A percentile compares a stretch with the other conserved stretches of the same genome.
These are phyloP conservation scores for Paxillus involutus DNA, from an alignment of 768 basidiomycete species.

Conservation along the genomic window DNA sequence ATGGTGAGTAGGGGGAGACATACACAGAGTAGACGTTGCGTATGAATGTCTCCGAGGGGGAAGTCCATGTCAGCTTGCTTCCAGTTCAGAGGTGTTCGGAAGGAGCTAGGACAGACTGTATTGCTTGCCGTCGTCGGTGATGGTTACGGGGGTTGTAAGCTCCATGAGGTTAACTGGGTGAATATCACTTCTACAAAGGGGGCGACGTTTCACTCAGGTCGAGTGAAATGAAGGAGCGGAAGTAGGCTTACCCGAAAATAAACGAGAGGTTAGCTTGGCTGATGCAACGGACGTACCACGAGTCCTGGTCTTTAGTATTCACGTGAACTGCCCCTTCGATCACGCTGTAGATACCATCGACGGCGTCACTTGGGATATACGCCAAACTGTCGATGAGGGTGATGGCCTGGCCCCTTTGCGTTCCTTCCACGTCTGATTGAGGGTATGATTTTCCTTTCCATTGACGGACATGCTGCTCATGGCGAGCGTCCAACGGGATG, in stretches of 20 bases:
- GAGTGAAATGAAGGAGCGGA: not conserved
- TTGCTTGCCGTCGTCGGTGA: too few relatives aligned
- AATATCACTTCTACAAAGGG: conserved; percentile 23
- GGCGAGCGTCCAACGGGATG: conserved; percentile 42
- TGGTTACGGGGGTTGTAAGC: too few relatives aligned
- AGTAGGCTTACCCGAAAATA: conserved; percentile 10
- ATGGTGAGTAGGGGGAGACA: too few relatives aligned
- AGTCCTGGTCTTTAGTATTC: conserved; percentile 23
- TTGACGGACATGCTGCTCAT: conserved; percentile 39
- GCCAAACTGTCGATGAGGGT: conserved; percentile 43
- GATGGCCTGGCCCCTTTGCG: conserved; percentile 31
- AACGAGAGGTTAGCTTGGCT: conserved; percentile 31
- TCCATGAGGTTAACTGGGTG: too few relatives aligned
- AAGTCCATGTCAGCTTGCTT: too few relatives aligned
- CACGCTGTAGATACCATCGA: conserved; percentile 39
- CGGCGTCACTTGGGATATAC: conserved; percentile 33
- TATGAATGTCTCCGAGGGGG: too few relatives aligned
- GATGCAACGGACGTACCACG: conserved; percentile 39
- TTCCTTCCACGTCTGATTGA: conserved; percentile 31
- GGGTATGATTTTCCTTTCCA: conserved; percentile 17
- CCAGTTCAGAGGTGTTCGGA: too few relatives aligned
- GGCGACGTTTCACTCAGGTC: not conserved
- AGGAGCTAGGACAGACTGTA: too few relatives aligned
- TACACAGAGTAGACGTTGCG: too few relatives aligned
- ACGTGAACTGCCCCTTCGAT: conserved; percentile 37